phyloP scores from a whole-genome alignment of 2,329 filamentous ascomycete genomes.

The Alternaria solani region DNA sequence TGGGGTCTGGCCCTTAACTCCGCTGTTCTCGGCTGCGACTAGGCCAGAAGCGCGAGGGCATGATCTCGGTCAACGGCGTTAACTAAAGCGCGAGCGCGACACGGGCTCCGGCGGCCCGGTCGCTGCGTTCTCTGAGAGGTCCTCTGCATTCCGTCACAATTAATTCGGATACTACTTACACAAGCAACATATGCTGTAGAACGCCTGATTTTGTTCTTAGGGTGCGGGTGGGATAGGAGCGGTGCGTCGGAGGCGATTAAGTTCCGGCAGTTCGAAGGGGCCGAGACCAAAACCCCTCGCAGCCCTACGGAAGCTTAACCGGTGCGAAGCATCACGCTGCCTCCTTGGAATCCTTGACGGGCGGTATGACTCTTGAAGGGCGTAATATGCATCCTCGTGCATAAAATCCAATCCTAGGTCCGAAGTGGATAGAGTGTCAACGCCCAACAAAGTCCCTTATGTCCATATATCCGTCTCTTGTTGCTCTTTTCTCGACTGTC shows the following conservation, averaged over 20 bases:
- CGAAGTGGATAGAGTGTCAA: neutral
- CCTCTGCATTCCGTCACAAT: neutral
- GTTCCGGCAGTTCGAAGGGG: neutral
- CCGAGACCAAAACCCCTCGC: neutral
- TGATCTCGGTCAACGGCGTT: conserved; percentile 24
- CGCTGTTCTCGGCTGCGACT: conserved; percentile 5
- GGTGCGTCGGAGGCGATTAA: neutral
- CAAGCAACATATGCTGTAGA: neutral
- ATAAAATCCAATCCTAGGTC: neutral
- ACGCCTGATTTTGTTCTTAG: neutral
- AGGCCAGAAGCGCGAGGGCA: conserved; percentile 2
- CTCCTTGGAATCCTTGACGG: neutral
- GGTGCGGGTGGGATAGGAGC: neutral
- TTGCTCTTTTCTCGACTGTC: neutral
- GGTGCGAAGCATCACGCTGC: neutral
- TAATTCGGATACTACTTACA: neutral
- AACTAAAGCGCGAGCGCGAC: conserved; percentile 23
- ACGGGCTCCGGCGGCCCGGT: neutral
- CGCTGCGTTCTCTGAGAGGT: neutral
- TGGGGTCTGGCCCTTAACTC: conserved; percentile 15
- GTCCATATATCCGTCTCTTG: neutral
- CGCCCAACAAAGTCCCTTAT: neutral
- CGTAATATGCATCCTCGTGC: neutral
- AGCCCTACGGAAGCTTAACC: neutral
- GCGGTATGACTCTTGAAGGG: conserved; percentile 1